Base-by-base conservation (phyloP, 2,329 filamentous ascomycete genomes). In the Escovopsis sp. region DNA sequence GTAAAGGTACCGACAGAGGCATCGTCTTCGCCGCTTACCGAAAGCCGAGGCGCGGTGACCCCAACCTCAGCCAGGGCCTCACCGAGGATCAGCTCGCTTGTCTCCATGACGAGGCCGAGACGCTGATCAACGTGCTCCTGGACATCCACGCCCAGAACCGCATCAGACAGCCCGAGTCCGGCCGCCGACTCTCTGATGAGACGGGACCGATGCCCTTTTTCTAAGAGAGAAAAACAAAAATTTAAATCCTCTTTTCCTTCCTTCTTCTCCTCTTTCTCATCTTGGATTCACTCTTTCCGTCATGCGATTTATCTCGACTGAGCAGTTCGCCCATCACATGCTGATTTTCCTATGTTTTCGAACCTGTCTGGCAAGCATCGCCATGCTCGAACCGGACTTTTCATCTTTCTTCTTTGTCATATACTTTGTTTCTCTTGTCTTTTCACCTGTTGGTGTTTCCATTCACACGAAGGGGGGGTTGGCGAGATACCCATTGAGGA, bases 21-120 rank as follows among this genome's bases (percentile, higher is more conserved):
- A 69, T 76, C 44, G 66, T 75, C 5, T 76, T 76, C 43, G 72
- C 71, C 1, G 72, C 70, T 0, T 75, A 75, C 48, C 63, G 70
- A 19, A 68, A 68, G 47, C 67, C 69, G 12, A 58, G 60, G 36
- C 54, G 53, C 7, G 64, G 63, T 23, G 60, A 60, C 12, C 54
- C 52, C 28, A 57, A 59, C 35, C 53, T 59, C 11, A 57, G 56
- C 11, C 60, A 60, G 38, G 58, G 55, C 43, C 59, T 59, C 30
- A 51, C 46, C 19, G 53, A 58, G 10, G 57, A 57, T 7, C 67
- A 73, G 48, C 63, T 75, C 3, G 62, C 62, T 8, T 59, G 59
- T 15, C 57, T 76, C 8, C 59, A 68, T 45, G 54, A 56, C 19
- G 71, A 75, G 47, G 72, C 70, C 3, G 68, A 73, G 54, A 61